Evolutionary conservation across 1,139 yeast species (phyloP).

Genomic region (Suhomyces bokatorum): DNA sequence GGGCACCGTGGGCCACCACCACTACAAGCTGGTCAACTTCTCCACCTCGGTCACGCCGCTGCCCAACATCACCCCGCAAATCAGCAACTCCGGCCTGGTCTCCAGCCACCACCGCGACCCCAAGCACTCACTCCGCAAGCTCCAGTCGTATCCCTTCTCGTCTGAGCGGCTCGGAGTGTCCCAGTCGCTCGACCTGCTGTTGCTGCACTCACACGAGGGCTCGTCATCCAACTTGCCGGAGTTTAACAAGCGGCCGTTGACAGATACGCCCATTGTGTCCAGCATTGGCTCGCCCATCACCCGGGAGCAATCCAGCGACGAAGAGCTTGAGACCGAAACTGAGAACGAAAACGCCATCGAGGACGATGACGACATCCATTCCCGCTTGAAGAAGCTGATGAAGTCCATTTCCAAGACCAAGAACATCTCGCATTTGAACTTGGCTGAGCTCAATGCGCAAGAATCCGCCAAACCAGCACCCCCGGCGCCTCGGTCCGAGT

Average conservation of each 20-base stretch:
- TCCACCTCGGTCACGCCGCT: slow-evolving; percentile 17
- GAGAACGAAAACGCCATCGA: neutral
- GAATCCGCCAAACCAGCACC: slow-evolving; percentile 1
- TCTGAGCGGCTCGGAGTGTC: slow-evolving; percentile 18
- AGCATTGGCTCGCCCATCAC: slow-evolving; percentile 53
- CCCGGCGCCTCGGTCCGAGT: slow-evolving; percentile 7
- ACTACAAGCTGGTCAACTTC: slow-evolving; percentile 11
- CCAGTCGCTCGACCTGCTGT: slow-evolving; percentile 34
- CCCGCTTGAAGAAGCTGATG: neutral
- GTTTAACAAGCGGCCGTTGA: slow-evolving; percentile 67
- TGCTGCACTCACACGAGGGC: slow-evolving; percentile 9
- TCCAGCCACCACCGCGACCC: slow-evolving; percentile 5
- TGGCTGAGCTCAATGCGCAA: slow-evolving; percentile 31
- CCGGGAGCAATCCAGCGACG: slow-evolving; percentile 33
- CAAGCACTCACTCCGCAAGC: slow-evolving; percentile 16
- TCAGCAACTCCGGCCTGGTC: slow-evolving; percentile 9
- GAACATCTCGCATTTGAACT: slow-evolving; percentile 46
- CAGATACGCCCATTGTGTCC: slow-evolving; percentile 70
- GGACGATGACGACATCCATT: slow-evolving; percentile 11
- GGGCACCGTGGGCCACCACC: slow-evolving; percentile 6
- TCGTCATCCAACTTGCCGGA: slow-evolving; percentile 44
- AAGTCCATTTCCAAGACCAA: slow-evolving; percentile 25
- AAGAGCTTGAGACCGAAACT: slow-evolving; percentile 8
- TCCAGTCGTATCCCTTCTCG: slow-evolving; percentile 19
- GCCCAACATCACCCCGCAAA: slow-evolving; percentile 15